A percentile compares a stretch with the other conserved stretches of the same genome.
These are phyloP conservation scores for Tolypocladium guangdongense DNA, from an alignment of 2,329 filamentous ascomycete genomes.

Conservation along the genomic window DNA sequence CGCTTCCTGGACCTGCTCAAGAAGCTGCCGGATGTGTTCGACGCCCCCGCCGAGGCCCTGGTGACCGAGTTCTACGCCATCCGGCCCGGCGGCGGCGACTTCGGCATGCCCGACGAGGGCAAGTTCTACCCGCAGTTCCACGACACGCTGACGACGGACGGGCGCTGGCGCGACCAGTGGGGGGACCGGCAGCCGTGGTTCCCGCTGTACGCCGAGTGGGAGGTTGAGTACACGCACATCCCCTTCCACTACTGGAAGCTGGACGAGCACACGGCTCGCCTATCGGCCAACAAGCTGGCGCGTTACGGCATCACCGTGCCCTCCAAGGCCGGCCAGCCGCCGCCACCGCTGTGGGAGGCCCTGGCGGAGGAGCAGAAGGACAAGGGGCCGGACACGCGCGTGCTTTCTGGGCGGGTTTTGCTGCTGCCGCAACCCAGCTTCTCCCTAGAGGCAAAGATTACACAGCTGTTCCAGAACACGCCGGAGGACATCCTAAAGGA, in stretches of 20 bases:
- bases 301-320: slow-evolving; percentile 4
- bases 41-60: neutral
- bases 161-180: slow-evolving; percentile 20
- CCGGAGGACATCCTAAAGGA: slow-evolving; percentile 9
- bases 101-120: neutral
- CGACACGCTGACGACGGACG: neutral
- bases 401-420: slow-evolving; percentile 23
- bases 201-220: slow-evolving; percentile 33
- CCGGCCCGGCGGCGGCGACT: neutral
- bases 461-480: slow-evolving; percentile 20
- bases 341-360: slow-evolving; percentile 2
- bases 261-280: slow-evolving; percentile 10
- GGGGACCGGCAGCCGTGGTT: slow-evolving; percentile 24
- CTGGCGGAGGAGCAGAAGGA: neutral
- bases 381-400: slow-evolving; percentile 11
- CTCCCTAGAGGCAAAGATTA: slow-evolving; percentile 18
- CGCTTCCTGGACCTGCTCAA: neutral
- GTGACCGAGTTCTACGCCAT: slow-evolving; percentile 2
- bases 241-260: slow-evolving; percentile 21
- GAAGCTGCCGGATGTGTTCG: neutral
- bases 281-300: slow-evolving; percentile 1
- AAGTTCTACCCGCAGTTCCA: slow-evolving; percentile 5
- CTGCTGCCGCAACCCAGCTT: slow-evolving; percentile 29
- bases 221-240: slow-evolving; percentile 29
- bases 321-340: neutral